These are phyloP conservation scores for Guillardia theta DNA, from an alignment of 78 protist genomes.

Conservation along the genomic window DNA sequence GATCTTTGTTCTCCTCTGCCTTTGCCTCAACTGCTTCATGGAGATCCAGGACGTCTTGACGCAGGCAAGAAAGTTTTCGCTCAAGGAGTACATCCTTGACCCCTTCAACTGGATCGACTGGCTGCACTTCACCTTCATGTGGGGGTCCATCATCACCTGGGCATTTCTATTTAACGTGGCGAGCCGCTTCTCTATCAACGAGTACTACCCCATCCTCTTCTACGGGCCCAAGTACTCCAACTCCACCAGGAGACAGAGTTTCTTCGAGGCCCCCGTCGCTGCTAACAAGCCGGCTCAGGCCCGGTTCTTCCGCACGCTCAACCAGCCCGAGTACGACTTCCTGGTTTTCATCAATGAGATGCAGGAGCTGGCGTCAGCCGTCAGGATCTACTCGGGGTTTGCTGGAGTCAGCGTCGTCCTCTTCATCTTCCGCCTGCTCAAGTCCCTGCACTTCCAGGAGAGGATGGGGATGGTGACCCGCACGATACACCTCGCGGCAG, in stretches of 20 bases:
- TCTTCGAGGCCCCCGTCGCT: no score
- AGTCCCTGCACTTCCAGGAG: slow-evolving; percentile 9
- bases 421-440: slow-evolving; percentile 4
- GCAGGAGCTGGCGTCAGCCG: neutral
- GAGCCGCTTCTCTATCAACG: neutral
- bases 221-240: no score
- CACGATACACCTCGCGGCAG: neutral
- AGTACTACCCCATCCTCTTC: neutral
- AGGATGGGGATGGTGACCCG: neutral
- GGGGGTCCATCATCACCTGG: neutral
- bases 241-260: no score
- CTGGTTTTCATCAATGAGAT: neutral
- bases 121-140: neutral
- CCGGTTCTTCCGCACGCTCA: neutral
- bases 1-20: neutral
- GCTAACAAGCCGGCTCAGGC: neutral
- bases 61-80: neutral
- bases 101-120: neutral
- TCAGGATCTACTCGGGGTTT: neutral
- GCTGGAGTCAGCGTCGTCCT: neutral
- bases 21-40: neutral
- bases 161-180: neutral
- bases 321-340: neutral
- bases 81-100: neutral
- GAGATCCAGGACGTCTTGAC: neutral